Evolutionary conservation across 306 rosid genomes (phyloP).

Genomic region (Sechiopsis laciniata): DNA sequence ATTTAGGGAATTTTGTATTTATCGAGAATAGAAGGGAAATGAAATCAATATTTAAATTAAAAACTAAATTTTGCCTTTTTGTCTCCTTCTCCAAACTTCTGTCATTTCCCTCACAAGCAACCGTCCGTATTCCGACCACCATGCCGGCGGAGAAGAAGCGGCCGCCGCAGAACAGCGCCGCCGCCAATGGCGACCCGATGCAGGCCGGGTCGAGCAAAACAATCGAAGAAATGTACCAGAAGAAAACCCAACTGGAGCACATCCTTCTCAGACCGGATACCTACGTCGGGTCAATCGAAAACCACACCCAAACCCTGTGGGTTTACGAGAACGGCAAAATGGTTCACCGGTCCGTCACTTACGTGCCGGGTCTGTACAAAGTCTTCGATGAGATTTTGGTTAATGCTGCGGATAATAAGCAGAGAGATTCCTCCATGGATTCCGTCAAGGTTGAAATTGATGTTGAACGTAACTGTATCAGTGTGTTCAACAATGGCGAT

Average conservation of each 20-base stretch:
- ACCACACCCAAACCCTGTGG: conserved; percentile 75
- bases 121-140: neutral
- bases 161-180: conserved; percentile 57
- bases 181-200: conserved; percentile 36
- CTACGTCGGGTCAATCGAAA: conserved; percentile 80
- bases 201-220: conserved; percentile 34
- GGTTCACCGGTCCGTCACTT: conserved; percentile 57
- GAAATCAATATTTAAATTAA: no score
- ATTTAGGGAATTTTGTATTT: no score
- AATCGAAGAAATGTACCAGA: conserved; percentile 81
- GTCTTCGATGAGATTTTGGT: conserved; percentile 89
- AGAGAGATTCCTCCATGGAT: conserved; percentile 72
- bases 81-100: conserved; percentile 1
- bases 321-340: conserved; percentile 57
- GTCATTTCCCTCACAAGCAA: conserved; percentile 13
- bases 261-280: conserved; percentile 86
- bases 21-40: no score
- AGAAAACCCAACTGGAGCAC: conserved; percentile 86
- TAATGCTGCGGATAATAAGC: conserved; percentile 89
- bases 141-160: conserved; percentile 53
- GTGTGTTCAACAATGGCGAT: conserved; percentile 65
- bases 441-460: conserved; percentile 45
- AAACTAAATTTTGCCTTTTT: no score
- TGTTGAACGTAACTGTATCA: conserved; percentile 41
- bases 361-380: conserved; percentile 85